phyloP scores from a whole-genome alignment of 345 rosid genomes.

The Chamaenerion angustifolium region DNA sequence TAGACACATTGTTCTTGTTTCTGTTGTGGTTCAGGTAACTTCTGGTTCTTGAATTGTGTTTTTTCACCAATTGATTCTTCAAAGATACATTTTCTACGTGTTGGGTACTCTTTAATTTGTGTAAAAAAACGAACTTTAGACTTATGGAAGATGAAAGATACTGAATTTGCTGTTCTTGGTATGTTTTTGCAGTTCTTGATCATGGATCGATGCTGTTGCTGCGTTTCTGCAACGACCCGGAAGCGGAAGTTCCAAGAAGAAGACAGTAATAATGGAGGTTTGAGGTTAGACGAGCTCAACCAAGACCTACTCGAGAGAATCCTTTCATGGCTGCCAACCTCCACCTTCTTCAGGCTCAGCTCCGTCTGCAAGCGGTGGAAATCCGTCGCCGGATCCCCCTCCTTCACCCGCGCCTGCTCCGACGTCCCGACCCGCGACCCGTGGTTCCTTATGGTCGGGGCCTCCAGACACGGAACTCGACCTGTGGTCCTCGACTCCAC shows the following conservation, averaged over 20 bases:
- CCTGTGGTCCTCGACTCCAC: conserved; percentile 51
- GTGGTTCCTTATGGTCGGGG: conserved; percentile 68
- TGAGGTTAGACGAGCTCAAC: conserved; percentile 54
- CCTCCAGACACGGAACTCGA: conserved; percentile 16
- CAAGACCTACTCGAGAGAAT: conserved; percentile 74
- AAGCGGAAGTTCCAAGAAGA: conserved; percentile 47
- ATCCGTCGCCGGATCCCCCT: conserved; percentile 37
- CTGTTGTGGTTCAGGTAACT: too few relatives aligned
- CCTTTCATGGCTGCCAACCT: conserved; percentile 77
- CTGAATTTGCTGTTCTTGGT: neutral
- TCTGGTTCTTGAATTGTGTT: too few relatives aligned
- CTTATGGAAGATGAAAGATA: too few relatives aligned
- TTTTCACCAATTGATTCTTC: too few relatives aligned
- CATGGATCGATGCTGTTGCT: conserved; percentile 18
- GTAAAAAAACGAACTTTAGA: neutral
- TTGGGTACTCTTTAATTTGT: too few relatives aligned
- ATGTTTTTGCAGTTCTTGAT: conserved; percentile 11
- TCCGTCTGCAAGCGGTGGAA: conserved; percentile 93
- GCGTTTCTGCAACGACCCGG: conserved; percentile 14
- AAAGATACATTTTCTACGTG: conserved; percentile 1
- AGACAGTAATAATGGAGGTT: conserved; percentile 8
- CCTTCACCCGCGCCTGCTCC: conserved; percentile 76
- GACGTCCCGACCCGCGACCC: conserved; percentile 58
- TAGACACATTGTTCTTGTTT: neutral
- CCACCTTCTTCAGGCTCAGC: conserved; percentile 41